Percentiles rank a stretch among this genome's conserved stretches.
These are phyloP conservation scores for Volutella citrinella DNA, from an alignment of 2,329 filamentous ascomycete genomes.

Conservation along the genomic window DNA sequence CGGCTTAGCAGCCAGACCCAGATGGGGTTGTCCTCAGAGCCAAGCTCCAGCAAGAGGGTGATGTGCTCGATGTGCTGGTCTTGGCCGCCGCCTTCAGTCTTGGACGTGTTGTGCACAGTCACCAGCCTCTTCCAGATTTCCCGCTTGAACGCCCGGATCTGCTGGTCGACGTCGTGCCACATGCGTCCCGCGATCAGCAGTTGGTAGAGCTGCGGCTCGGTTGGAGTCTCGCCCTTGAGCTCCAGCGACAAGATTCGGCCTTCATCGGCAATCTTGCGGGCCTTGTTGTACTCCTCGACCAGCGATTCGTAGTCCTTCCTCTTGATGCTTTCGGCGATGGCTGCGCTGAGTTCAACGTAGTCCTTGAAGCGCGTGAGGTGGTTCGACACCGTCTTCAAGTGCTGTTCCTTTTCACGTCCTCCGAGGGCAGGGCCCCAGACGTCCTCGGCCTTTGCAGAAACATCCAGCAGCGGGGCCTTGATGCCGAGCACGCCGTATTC, in stretches of 20 bases:
- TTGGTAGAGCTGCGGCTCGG: constrained; percentile 78
- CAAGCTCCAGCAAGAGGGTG: constrained; percentile 82
- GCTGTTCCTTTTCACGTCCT: constrained; percentile 86
- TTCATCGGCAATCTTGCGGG: constrained; percentile 78
- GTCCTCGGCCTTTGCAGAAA: constrained; percentile 91
- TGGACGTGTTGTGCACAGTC: constrained; percentile 58
- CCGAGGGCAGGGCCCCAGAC: constrained; percentile 95
- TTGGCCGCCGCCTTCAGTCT: constrained; percentile 59
- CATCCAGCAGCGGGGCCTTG: constrained; percentile 81
- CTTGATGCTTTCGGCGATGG: constrained; percentile 80
- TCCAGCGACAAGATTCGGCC: constrained; percentile 66
- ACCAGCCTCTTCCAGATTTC: constrained; percentile 83
- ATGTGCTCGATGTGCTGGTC: constrained; percentile 92
- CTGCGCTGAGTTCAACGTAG: constrained; percentile 76
- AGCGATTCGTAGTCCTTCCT: constrained; percentile 86
- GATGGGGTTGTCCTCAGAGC: constrained; percentile 93
- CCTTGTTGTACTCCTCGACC: constrained; percentile 81
- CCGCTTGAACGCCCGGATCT: constrained; percentile 82
- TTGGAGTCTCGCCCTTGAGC: constrained; percentile 54
- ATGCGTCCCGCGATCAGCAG: constrained; percentile 86
- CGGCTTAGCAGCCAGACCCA: constrained; percentile 92
- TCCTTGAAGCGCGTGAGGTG: constrained; percentile 77
- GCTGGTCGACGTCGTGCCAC: constrained; percentile 91
- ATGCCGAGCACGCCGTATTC: constrained; percentile 88
- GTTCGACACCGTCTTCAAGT: constrained; percentile 72